phyloP scores from a whole-genome alignment of 768 basidiomycete species.

The Tricholoma matsutake region DNA sequence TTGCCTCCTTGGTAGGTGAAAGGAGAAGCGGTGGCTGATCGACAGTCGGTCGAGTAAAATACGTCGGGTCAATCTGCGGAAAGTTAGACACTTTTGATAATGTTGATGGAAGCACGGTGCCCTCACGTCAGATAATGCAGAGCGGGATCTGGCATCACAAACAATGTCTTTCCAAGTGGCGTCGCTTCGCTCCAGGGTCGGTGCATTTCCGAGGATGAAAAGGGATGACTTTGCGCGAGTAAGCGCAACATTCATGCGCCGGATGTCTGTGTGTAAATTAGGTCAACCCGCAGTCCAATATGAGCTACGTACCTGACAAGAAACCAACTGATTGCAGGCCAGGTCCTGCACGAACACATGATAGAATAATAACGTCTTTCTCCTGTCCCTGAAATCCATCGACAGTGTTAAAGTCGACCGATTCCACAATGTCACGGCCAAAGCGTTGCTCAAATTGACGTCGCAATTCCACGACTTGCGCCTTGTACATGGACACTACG shows the following conservation, averaged over 20 bases:
- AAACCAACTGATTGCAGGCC: slow-evolving; percentile 85
- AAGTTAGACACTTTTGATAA: slow-evolving; percentile 1
- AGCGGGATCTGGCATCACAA: slow-evolving; percentile 65
- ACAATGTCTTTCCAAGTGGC: slow-evolving; percentile 77
- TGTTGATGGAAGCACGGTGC: neutral
- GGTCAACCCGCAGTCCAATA: neutral
- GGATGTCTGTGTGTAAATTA: slow-evolving; percentile 46
- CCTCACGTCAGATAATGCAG: slow-evolving; percentile 61
- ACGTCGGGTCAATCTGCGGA: slow-evolving; percentile 23
- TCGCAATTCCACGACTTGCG: slow-evolving; percentile 76
- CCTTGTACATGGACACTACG: slow-evolving; percentile 93
- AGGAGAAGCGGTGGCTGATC: slow-evolving; percentile 15
- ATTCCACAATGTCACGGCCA: slow-evolving; percentile 63
- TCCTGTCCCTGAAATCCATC: slow-evolving; percentile 99
- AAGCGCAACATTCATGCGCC: slow-evolving; percentile 98
- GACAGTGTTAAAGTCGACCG: slow-evolving; percentile 93
- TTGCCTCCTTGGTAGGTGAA: slow-evolving; percentile 14
- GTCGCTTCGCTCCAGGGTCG: slow-evolving; percentile 87
- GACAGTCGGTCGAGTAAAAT: slow-evolving; percentile 20
- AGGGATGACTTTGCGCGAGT: slow-evolving; percentile 95
- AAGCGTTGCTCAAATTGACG: slow-evolving; percentile 67
- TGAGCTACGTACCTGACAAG: slow-evolving; percentile 58
- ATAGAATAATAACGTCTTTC: slow-evolving; percentile 96
- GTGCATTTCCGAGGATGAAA: slow-evolving; percentile 88
- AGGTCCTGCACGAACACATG: slow-evolving; percentile 91